Evolutionary conservation across 352 stramenopile species (phyloP).

Genomic region (Phytophthora parvispora): DNA sequence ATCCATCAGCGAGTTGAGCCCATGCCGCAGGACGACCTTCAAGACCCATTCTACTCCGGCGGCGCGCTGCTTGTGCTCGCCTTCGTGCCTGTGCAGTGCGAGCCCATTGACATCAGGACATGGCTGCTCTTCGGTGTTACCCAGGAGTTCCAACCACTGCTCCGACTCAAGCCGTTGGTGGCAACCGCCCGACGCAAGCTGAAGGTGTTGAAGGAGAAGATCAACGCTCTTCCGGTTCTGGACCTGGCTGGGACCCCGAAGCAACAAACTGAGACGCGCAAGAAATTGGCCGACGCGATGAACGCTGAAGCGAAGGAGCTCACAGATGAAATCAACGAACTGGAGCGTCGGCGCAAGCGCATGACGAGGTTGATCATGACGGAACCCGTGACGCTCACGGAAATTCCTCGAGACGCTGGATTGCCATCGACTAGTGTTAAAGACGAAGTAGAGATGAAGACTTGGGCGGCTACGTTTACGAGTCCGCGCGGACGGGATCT

Average conservation of each 20-base stretch:
- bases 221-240: constrained; percentile 55
- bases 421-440: constrained; percentile 35
- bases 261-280: constrained; percentile 66
- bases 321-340: constrained; percentile 46
- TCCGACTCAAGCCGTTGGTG: constrained; percentile 45
- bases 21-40: constrained; percentile 63
- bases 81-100: constrained; percentile 63
- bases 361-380: constrained; percentile 66
- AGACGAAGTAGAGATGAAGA: constrained; percentile 60
- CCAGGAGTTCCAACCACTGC: constrained; percentile 67
- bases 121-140: constrained; percentile 74
- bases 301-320: constrained; percentile 45
- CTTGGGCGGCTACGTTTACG: constrained; percentile 62
- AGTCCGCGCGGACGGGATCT: constrained; percentile 61
- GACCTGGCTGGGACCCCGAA: constrained; percentile 50
- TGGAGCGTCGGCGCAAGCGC: constrained; percentile 42
- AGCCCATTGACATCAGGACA: constrained; percentile 54
- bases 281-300: constrained; percentile 62
- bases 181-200: constrained; percentile 49
- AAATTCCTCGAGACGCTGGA: constrained; percentile 40
- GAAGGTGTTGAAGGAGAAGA: constrained; percentile 61
- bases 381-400: constrained; percentile 58
- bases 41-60: constrained; percentile 67
- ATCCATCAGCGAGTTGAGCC: constrained; percentile 75
- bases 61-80: constrained; percentile 61